Conservation (phyloP, 2,329 filamentous ascomycete species). For the Venturiaceae sp. region DNA sequence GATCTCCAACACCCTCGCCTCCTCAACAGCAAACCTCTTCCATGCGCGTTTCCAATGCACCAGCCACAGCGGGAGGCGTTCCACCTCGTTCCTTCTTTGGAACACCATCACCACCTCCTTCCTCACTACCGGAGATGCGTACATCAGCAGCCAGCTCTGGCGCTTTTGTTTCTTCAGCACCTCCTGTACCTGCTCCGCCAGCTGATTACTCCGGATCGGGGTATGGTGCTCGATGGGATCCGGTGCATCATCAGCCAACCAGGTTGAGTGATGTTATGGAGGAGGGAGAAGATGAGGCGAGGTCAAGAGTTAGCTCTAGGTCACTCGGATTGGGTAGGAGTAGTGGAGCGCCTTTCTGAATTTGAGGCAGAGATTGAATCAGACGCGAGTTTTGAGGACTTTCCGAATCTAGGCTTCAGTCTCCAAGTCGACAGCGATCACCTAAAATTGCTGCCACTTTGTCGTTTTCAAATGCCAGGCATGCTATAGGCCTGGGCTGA, state of each 20-base stretch:
- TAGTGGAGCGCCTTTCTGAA: conserved; percentile 1
- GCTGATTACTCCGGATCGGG: conserved; percentile 39
- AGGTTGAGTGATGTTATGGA: conserved; percentile 81
- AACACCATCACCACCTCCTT: neutral
- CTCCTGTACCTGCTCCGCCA: conserved; percentile 3
- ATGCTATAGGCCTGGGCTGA: too few relatives aligned
- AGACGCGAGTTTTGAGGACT: neutral
- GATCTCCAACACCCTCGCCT: neutral
- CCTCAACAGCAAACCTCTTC: neutral
- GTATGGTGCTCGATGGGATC: conserved; percentile 58
- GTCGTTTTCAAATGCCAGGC: neutral
- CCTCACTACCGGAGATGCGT: neutral
- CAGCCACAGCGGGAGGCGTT: neutral
- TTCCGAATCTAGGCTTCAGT: neutral
- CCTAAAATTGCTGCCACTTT: neutral
- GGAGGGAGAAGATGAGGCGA: conserved; percentile 53
- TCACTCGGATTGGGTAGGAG: conserved; percentile 22
- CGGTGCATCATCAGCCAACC: conserved; percentile 78
- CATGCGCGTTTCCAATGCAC: neutral
- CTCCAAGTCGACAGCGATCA: neutral
- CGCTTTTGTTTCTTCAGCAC: neutral
- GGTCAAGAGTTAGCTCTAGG: conserved; percentile 42
- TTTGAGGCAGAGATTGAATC: too few relatives aligned
- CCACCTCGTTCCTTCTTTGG: neutral
- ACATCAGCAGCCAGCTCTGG: neutral